Evolutionary conservation across 1,284 basidiomycete genomes (phyloP).

Genomic region (Boletus semigastroideus): DNA sequence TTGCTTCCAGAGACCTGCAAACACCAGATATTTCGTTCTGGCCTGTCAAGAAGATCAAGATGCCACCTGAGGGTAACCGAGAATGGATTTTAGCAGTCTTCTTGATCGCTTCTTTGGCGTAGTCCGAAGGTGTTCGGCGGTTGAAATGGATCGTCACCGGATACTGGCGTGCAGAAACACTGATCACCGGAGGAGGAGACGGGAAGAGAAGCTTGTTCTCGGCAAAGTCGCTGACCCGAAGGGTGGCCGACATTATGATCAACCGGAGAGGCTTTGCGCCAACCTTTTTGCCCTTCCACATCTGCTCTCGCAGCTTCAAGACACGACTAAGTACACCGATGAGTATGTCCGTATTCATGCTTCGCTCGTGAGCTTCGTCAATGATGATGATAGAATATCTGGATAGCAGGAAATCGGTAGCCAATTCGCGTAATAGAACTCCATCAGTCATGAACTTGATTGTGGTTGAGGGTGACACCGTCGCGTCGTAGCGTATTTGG

Average conservation of each 20-base stretch:
- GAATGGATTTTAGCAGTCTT: conserved; percentile 94
- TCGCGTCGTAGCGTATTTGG: conserved; percentile 97
- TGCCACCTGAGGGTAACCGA: conserved; percentile 88
- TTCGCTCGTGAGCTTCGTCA: conserved; percentile 98
- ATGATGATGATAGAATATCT: conserved; percentile 95
- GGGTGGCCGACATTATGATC: conserved; percentile 98
- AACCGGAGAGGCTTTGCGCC: conserved; percentile 76
- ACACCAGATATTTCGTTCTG: conserved; percentile 96
- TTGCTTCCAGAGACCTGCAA: conserved; percentile 79
- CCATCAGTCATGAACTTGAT: conserved; percentile 99
- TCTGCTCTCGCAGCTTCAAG: conserved; percentile 81
- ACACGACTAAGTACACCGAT: conserved; percentile 96
- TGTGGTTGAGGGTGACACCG: conserved; percentile 82
- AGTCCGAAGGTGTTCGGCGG: conserved; percentile 83
- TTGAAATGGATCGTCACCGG: conserved; percentile 96
- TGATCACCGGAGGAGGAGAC: conserved; percentile 85
- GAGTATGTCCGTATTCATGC: conserved; percentile 97
- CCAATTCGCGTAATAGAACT: conserved; percentile 91
- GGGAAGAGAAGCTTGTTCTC: conserved; percentile 85
- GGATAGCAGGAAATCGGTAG: conserved; percentile 85
- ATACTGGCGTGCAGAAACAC: conserved; percentile 89
- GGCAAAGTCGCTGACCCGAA: conserved; percentile 92
- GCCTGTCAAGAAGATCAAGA: conserved; percentile 97
- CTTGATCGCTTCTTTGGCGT: conserved; percentile 87
- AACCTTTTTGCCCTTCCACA: conserved; percentile 75